These are phyloP conservation scores for Cyberlindnera sargentensis DNA, from an alignment of 805 yeast species.

Conservation along the genomic window DNA sequence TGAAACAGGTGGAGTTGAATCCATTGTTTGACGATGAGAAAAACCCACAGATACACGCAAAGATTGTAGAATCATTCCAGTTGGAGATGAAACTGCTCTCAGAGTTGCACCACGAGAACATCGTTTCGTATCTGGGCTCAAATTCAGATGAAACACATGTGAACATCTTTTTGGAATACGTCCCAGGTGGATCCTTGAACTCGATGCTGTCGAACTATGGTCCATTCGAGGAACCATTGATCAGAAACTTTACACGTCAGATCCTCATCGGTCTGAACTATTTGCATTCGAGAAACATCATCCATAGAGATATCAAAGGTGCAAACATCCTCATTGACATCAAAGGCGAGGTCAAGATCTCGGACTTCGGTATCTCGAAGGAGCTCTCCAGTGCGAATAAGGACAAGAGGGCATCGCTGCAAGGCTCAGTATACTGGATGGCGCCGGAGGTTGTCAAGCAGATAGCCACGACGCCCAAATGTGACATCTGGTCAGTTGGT, in stretches of 20 bases:
- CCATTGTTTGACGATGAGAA: constrained; percentile 25
- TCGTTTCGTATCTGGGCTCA: constrained; percentile 88
- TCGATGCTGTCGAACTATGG: constrained; percentile 67
- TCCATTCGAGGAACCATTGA: constrained; percentile 71
- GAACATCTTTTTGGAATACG: constrained; percentile 76
- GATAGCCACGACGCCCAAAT: constrained; percentile 82
- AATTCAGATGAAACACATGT: constrained; percentile 62
- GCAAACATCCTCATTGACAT: constrained; percentile 80
- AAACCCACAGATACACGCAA: constrained; percentile 30
- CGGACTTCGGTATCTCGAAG: constrained; percentile 81
- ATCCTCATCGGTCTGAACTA: constrained; percentile 69
- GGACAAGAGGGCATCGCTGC: constrained; percentile 69
- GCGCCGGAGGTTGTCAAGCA: constrained; percentile 98
- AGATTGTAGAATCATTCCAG: constrained; percentile 74
- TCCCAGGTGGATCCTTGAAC: constrained; percentile 68
- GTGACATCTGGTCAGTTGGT: constrained; percentile 97
- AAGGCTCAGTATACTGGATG: constrained; percentile 98
- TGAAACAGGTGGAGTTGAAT: constrained; percentile 81
- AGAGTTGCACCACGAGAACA: constrained; percentile 82
- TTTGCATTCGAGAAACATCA: constrained; percentile 66
- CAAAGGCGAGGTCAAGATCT: constrained; percentile 74
- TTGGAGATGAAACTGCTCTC: constrained; percentile 74
- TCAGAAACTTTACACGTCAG: constrained; percentile 66
- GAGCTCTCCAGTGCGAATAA: constrained; percentile 40
- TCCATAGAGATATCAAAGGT: constrained; percentile 85